phyloP scores from a whole-genome alignment of 208 protist genomes.

The Trypanosomatidae sp. region DNA sequence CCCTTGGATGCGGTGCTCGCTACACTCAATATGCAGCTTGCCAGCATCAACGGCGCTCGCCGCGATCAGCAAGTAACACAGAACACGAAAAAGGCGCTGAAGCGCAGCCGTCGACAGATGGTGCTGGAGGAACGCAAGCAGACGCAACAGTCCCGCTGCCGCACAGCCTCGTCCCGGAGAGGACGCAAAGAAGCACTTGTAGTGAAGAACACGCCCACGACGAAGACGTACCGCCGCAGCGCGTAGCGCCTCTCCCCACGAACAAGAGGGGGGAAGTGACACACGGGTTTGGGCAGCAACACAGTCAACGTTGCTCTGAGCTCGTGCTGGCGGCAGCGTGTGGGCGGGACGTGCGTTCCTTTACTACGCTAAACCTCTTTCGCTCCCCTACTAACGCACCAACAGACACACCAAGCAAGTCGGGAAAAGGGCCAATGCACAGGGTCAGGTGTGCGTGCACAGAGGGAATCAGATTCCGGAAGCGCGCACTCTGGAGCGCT shows the following conservation, averaged over 20 bases:
- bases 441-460: not conserved
- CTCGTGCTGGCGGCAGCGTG: not conserved
- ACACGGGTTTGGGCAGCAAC: not conserved
- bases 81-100: constrained; percentile 33
- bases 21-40: constrained; percentile 30
- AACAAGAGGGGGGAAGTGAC: not conserved
- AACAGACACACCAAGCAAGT: not conserved
- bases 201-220: not conserved
- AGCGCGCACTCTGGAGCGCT: not conserved
- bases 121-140: constrained; percentile 26
- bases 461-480: not conserved
- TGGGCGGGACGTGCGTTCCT: not conserved
- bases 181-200: not conserved
- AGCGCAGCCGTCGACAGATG: constrained; percentile 45
- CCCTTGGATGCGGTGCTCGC: constrained; percentile 37
- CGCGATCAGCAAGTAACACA: constrained; percentile 31
- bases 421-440: not conserved
- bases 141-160: constrained; percentile 1
- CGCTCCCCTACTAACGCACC: not conserved
- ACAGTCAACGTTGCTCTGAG: not conserved
- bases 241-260: not conserved
- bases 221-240: constrained; percentile 1
- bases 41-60: constrained; percentile 27
- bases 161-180: not conserved
- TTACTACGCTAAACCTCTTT: not conserved